Base-by-base conservation (phyloP, 805 yeast species). In the Ogataea allantospora region DNA sequence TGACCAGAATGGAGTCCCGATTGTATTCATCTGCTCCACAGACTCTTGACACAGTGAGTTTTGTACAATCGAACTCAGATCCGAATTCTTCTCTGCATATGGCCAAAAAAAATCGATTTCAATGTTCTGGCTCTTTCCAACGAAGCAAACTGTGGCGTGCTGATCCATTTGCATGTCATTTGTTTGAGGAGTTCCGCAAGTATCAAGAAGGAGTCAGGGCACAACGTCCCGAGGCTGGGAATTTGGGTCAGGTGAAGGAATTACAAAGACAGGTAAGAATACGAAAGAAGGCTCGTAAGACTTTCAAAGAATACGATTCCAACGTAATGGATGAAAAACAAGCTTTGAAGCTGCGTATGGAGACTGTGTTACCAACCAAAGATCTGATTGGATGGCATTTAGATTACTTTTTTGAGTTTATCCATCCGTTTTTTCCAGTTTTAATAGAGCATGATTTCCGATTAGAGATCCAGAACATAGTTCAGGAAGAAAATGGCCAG, bases 401-500 rank as follows among this genome's bases (percentile, higher is more conserved):
- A 7, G 57, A 64, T 16, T 49, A 63, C 27, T 74, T 64, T 38
- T 70, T 73, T 48, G 35, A 38, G 1, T 38, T 52, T 4, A 53
- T 71, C 2, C 70, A 72, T 45, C 76, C 78, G 4, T 69, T 63
- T 34, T 58, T 71, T 43, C 78, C 80, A 0, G 62, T 68, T 20
- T 37, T 73, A 15, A 76, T 73, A 42, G 77, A 72, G 42, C 25
- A 17, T 0, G 44, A 44, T n/a, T 68, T 71, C 36, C 58, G 54
- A 27, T 37, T 32, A 4, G 60, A 62, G 16, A 43, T 72, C 11
- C 22, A 54, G 0, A 52, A 63, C 24, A 63, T 75, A 5, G 38
- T 75, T 5, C 22, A 30, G 13, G 46, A 38, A 27, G 27, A 21
- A 7, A 21, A 21, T 21, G 23, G 32, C 16, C 32, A 31, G 12